Conservation (phyloP, 441 rosid genomes). For the Jatropha podagrica region DNA sequence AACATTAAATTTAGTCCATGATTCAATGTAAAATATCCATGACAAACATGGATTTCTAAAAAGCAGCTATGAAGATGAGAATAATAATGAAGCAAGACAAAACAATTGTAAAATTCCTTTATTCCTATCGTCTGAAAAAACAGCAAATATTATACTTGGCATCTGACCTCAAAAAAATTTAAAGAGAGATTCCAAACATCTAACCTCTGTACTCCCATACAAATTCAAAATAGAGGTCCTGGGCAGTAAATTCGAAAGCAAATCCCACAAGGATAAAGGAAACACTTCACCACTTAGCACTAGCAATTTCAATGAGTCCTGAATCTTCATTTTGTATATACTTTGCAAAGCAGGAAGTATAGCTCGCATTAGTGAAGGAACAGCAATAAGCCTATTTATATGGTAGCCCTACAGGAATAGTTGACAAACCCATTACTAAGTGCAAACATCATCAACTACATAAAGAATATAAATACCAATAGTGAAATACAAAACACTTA, state of each 20-base stretch:
- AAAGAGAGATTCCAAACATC: constrained; percentile 26
- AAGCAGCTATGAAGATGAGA: background rate
- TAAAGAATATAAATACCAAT: constrained; percentile 12
- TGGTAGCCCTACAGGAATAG: constrained; percentile 57
- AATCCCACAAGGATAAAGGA: constrained; percentile 71
- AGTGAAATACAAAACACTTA: background rate
- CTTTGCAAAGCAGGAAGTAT: constrained; percentile 68
- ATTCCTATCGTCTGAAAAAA: constrained; percentile 1
- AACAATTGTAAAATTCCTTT: constrained; percentile 4
- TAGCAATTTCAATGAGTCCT: constrained; percentile 60
- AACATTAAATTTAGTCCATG: background rate
- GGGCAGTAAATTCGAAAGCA: constrained; percentile 64
- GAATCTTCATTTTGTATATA: constrained; percentile 36
- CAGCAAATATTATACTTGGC: background rate
- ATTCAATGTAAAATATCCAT: background rate
- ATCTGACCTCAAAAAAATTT: background rate
- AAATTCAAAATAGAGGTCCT: constrained; percentile 70
- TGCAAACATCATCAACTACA: constrained; percentile 3
- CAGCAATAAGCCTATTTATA: constrained; percentile 67
- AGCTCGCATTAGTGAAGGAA: constrained; percentile 80
- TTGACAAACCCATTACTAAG: constrained; percentile 6
- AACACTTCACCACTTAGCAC: constrained; percentile 88
- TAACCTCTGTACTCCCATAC: constrained; percentile 96
- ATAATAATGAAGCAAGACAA: background rate
- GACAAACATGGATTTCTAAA: background rate